Evolutionary conservation across 208 protist species (phyloP), one percentile per base, ranked within the genome.

Genomic region (Leptomonas seymouri): DNA sequence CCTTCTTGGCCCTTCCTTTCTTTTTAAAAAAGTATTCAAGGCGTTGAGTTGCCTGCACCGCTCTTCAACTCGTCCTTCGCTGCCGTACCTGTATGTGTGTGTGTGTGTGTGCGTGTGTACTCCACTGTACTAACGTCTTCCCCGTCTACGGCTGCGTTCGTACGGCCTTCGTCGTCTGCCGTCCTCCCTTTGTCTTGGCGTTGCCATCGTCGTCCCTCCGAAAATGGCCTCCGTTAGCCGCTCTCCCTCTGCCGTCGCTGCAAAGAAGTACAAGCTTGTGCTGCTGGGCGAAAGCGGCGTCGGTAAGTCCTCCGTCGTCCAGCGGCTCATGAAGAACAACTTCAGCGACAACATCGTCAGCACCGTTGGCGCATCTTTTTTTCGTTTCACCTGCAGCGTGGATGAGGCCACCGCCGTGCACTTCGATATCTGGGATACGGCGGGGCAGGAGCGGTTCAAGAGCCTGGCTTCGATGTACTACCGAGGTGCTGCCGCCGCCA

Each of bases 391-490:
- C 39, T 87, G 89, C 59, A 65, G 72, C n/a, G 67, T 95, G 28
- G 76, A 63, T 14, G 81, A 89, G 57, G 83, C 61, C 41, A 71
- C 71, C 11, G 56, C 68, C 7, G 82, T 97, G 21, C 80, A 89
- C 67, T 88, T 95, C 39, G 89, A 96, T 55, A 96, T 97, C 46
- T 97, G 93, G 91, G 93, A 97, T 62, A 97, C 93, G 0, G 93
- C 93, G 0, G 93, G 93, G 2, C 93, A 97, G 84, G 93, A 97
- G 69, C 81, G 88, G 12, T 97, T 94, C 73, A 89, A 86, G 74
- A 90, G 91, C 61, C 67, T 98, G 28, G 93, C 91, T 4, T 89
- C 89, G 46, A 98, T 97, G 87, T 98, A 98, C 77, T 98, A 98
- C 81, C 85, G 94, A 55, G 90, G 91, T 4, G 91, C 94, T 1